These are phyloP conservation scores for Fagus sylvatica DNA, from an alignment of 306 rosid species.

Conservation along the genomic window DNA sequence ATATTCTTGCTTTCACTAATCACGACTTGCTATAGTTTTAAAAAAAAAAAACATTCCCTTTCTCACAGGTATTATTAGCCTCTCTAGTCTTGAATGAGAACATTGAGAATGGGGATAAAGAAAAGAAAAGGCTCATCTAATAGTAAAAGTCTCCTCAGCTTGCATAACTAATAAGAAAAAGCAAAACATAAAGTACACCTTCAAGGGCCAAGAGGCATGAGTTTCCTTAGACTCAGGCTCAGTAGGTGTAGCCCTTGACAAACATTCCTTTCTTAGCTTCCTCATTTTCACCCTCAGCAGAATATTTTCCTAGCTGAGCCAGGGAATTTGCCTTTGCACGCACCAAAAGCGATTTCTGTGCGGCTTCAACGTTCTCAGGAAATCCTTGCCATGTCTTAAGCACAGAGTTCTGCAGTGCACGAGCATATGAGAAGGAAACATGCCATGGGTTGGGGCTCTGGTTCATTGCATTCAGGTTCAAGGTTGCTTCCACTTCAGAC, in stretches of 20 bases:
- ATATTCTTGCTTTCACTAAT: neutral
- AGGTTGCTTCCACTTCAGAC: slow-evolving; percentile 89
- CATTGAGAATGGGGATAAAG: neutral
- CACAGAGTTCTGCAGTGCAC: slow-evolving; percentile 89
- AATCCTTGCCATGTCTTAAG: slow-evolving; percentile 96
- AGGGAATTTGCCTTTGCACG: slow-evolving; percentile 97
- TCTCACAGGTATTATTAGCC: slow-evolving; percentile 56
- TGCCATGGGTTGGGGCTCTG: slow-evolving; percentile 99
- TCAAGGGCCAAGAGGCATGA: slow-evolving; percentile 8
- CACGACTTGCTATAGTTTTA: neutral
- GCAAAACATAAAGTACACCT: slow-evolving; percentile 17
- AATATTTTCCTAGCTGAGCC: slow-evolving; percentile 94
- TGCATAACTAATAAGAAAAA: slow-evolving; percentile 17
- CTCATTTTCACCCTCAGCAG: slow-evolving; percentile 80
- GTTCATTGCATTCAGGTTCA: slow-evolving; percentile 97
- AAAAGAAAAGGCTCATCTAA: slow-evolving; percentile 25
- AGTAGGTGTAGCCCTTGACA: slow-evolving; percentile 89
- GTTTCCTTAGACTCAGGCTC: slow-evolving; percentile 20
- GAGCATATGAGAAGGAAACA: slow-evolving; percentile 95
- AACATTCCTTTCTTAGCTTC: slow-evolving; percentile 94
- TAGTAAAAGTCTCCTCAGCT: slow-evolving; percentile 21
- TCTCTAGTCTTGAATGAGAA: slow-evolving; percentile 25
- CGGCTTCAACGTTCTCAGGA: slow-evolving; percentile 74
- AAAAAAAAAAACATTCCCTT: slow-evolving; percentile 23
- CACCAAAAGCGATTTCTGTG: slow-evolving; percentile 77